A percentile compares a stretch with the other conserved stretches of the same genome.
These are phyloP conservation scores for Lepidium campestre DNA, from an alignment of 441 rosid species.

Conservation along the genomic window DNA sequence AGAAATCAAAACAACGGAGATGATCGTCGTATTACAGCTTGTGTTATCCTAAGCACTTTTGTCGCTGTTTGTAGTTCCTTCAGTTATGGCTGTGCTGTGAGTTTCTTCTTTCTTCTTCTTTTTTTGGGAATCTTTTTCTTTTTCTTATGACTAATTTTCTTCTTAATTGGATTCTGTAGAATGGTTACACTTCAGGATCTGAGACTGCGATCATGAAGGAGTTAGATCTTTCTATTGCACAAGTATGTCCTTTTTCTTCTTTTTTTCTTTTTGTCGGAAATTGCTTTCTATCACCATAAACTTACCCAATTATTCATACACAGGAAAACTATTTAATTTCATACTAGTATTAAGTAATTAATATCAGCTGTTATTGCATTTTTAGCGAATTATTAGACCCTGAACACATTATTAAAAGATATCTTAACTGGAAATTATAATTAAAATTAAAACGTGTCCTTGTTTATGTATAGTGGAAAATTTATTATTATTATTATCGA, in stretches of 20 bases:
- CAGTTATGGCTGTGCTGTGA: slow-evolving; percentile 27
- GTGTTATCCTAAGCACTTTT: slow-evolving; percentile 31
- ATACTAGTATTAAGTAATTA: not conserved
- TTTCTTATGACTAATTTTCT: not conserved
- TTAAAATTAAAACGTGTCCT: not conserved
- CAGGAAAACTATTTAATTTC: not conserved
- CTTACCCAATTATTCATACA: not conserved
- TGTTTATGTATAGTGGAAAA: no score
- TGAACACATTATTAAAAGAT: no score
- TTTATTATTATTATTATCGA: no score
- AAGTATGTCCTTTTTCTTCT: slow-evolving; percentile 13
- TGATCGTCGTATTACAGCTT: slow-evolving; percentile 16
- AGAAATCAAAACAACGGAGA: slow-evolving; percentile 9
- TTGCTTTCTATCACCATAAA: not conserved
- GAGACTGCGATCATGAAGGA: slow-evolving; percentile 20
- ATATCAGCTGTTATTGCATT: not conserved
- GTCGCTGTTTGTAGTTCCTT: slow-evolving; percentile 25
- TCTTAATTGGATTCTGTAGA: slow-evolving; percentile 5
- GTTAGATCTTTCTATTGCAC: slow-evolving; percentile 18
- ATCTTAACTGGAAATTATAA: not conserved
- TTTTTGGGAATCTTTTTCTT: not conserved
- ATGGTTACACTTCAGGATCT: slow-evolving; percentile 26
- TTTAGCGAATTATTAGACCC: not conserved
- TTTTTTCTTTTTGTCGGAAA: not conserved
- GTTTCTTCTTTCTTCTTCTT: not conserved